Base-by-base conservation (phyloP, 179 eudicot genomes). In the Corrigiola litoralis region DNA sequence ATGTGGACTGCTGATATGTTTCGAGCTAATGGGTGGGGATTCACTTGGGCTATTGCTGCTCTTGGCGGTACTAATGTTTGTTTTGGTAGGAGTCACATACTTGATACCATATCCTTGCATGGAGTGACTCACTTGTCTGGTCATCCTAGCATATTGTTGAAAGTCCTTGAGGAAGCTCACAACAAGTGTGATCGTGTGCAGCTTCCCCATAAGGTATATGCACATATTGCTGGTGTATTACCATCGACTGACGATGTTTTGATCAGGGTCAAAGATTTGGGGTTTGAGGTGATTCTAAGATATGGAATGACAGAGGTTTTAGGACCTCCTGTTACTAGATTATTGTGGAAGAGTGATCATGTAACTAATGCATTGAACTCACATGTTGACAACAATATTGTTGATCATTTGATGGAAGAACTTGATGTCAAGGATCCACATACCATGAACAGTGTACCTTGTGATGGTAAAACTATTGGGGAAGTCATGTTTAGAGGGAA, bases 1-100 rank as follows among this genome's bases (percentile, higher is more conserved):
- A 33, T 86, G 5, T 88, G 95, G 92, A 86, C 92, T 0, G 80
- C 83, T 2, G 87, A 82, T 50, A 84, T 88, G 92, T 88, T 84
- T 40, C 92, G 83, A 7, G 83, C 87, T 69, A 86, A 81, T 24
- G 89, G 92, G 1, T 88, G 92, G 95, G 79, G 92, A 67, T 77
- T 77, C 36, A 71, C 73, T 4, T 86, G 92, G 95, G 83, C 79
- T 0, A 28, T 84, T 61, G 83, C 87, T 1, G 86, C 86, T 9
- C 63, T 82, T 4, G 87, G 87, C 16, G 95, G 91, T 44, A 85
- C 85, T 0, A 88, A 80, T 68, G 61, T 88, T 23, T 85, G 83
- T 68, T 69, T 71, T 9, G 61, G 81, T 25, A 56, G 1, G 34
- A 76, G 4, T 7, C 66, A 17, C 42, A 33, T 66, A 54, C 47